phyloP scores from a whole-genome alignment of 2,329 filamentous ascomycete genomes.

The Orbilia ellipsospora region DNA sequence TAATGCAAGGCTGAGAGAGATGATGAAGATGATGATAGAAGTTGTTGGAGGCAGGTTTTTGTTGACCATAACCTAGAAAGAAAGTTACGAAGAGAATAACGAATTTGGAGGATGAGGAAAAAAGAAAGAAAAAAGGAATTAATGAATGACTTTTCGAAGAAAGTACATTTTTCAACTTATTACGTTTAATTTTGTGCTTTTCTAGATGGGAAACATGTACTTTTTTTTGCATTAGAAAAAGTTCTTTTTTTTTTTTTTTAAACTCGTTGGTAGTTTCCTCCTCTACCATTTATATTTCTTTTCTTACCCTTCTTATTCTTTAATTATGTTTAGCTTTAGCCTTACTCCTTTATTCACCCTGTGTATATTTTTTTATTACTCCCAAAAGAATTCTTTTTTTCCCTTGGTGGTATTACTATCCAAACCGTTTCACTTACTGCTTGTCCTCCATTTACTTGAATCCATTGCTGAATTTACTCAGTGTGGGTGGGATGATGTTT shows the following conservation, averaged over 20 bases:
- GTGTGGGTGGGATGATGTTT: conserved; percentile 6
- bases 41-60: conserved; percentile 37
- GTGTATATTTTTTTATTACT: conserved; percentile 40
- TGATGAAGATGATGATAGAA: conserved; percentile 48
- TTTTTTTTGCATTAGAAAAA: conserved; percentile 54
- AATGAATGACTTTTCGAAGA: conserved; percentile 43
- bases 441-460: neutral
- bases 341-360: conserved; percentile 51
- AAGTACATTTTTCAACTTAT: conserved; percentile 53
- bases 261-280: conserved; percentile 8
- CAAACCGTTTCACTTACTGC: neutral
- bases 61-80: conserved; percentile 31
- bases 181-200: conserved; percentile 52
- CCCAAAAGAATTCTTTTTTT: conserved; percentile 41
- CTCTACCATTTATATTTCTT: conserved; percentile 38
- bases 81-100: conserved; percentile 37
- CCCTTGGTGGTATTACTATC: conserved; percentile 31
- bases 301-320: conserved; percentile 24
- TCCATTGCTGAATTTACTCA: neutral
- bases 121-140: conserved; percentile 26
- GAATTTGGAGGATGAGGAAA: conserved; percentile 24
- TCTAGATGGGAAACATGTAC: conserved; percentile 53
- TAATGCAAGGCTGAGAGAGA: conserved; percentile 15
- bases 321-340: conserved; percentile 52
- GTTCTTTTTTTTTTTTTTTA: conserved; percentile 33